A percentile compares a stretch with the other conserved stretches of the same genome.
phyloP scores from a whole-genome alignment of 805 yeast species.

The Zygoascus bituminiphila region DNA sequence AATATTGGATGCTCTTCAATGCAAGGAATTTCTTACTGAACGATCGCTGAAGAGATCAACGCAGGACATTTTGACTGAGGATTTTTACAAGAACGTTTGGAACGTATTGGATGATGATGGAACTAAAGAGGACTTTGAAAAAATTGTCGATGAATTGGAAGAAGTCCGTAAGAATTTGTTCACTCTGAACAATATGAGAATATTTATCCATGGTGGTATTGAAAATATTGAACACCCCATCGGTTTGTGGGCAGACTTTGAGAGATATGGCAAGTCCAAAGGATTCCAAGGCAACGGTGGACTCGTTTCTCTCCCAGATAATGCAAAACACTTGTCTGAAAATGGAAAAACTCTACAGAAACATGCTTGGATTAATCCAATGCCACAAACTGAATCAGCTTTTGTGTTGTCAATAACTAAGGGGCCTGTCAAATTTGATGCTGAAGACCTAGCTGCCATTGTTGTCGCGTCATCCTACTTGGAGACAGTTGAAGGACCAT shows the following conservation, averaged over 20 bases:
- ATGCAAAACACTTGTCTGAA: constrained; percentile 42
- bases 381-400: constrained; percentile 81
- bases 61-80: constrained; percentile 59
- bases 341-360: constrained; percentile 45
- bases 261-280: constrained; percentile 7
- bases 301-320: constrained; percentile 30
- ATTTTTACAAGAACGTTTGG: constrained; percentile 41
- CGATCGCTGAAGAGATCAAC: constrained; percentile 58
- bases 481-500: constrained; percentile 89
- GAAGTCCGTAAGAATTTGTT: constrained; percentile 45
- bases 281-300: not conserved
- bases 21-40: constrained; percentile 43
- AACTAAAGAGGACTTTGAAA: constrained; percentile 28
- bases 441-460: constrained; percentile 60
- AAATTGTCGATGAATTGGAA: constrained; percentile 44
- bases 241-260: constrained; percentile 45
- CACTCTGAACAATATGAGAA: constrained; percentile 50
- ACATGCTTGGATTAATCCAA: constrained; percentile 54
- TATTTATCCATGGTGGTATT: constrained; percentile 66
- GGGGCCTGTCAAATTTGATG: constrained; percentile 47
- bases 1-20: constrained; percentile 58
- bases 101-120: constrained; percentile 43
- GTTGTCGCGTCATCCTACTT: constrained; percentile 67
- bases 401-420: constrained; percentile 52
- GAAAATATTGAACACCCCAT: constrained; percentile 46